phyloP scores from a whole-genome alignment of 2,329 filamentous ascomycete genomes.

The Cladobotryum protrusum region DNA sequence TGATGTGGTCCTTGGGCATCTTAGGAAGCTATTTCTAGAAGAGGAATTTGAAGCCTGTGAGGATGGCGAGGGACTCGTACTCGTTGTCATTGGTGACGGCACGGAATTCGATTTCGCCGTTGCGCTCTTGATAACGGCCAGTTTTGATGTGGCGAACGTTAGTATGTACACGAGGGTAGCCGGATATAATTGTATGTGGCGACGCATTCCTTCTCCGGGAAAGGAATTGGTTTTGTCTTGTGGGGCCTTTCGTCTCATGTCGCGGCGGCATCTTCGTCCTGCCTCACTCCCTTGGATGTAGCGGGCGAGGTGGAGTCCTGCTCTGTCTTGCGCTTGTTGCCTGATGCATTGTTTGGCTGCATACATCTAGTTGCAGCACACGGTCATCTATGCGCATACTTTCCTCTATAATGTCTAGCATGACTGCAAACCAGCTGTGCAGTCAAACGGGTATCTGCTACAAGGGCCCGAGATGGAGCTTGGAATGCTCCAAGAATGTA shows the following conservation, averaged over 20 bases:
- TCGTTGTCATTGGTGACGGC: conserved; percentile 96
- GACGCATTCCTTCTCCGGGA: conserved; percentile 70
- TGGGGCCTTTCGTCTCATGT: conserved; percentile 38
- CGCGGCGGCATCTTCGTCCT: conserved; percentile 26
- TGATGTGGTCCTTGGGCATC: conserved; percentile 99
- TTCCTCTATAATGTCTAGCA: conserved; percentile 33
- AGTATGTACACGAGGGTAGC: too few relatives aligned
- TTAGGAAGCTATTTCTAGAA: conserved; percentile 98
- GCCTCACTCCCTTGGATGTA: conserved; percentile 60
- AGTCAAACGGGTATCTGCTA: not conserved
- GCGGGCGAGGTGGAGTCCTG: conserved; percentile 58
- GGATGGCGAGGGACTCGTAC: conserved; percentile 82
- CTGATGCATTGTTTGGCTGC: conserved; percentile 24
- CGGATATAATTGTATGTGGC: not conserved
- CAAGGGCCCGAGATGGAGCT: too few relatives aligned
- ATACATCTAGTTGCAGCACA: not conserved
- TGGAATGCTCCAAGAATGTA: too few relatives aligned
- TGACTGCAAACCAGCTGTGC: conserved; percentile 8
- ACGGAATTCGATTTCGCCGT: conserved; percentile 91
- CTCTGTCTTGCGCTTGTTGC: conserved; percentile 66
- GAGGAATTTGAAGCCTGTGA: conserved; percentile 93
- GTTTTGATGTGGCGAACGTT: conserved; percentile 37
- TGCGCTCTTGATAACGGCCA: conserved; percentile 86
- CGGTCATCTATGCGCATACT: conserved; percentile 21
- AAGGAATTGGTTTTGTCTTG: conserved; percentile 63